Evolutionary conservation across 345 rosid genomes (phyloP), one percentile per base, ranked within the genome.

Genomic region (Eucalyptus cloeziana): DNA sequence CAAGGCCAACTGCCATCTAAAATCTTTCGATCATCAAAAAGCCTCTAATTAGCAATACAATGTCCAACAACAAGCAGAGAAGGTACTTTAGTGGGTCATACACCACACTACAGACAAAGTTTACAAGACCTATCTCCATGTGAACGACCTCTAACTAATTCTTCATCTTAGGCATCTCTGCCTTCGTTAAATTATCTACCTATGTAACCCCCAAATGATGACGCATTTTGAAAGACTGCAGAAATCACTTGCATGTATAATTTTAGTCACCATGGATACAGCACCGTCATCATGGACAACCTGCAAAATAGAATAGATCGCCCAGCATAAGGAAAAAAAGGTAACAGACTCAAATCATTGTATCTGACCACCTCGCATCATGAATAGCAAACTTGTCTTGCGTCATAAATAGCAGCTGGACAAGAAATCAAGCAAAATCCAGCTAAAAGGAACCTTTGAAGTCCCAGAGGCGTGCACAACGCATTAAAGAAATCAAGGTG

Each of bases 211-310:
- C 40, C 13, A 37, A 69, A 71, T 2, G 13, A 71, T 37, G 81
- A 71, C 4, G 4, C 45, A 19, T 71, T 21, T 19, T 71, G 81
- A 37, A 71, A 71, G 81, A 71, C 45, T 19, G 25, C 62, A 49
- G 37, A 19, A 88, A 37, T 17, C 16, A 16, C 40, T 49, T 13
- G 31, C n/a, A 64, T 40, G 22, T 37, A 27, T 51, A 56, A 89
- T 43, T 76, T 76, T 87, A 89, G 79, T 44, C 21, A 69, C 31
- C n/a, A 91, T 92, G 99, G 99, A 98, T 98, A 96, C 99, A 94
- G 98, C 93, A 88, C 98, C 98, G 88, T 96, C 98, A 91, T 97
- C 99, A 90, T 94, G 92, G 80, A 96, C 96, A 90, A 96, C 98
- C 99, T 98, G 93, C 91, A 93, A 5, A 33, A 60, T 9, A 71